Evolutionary conservation across 2,329 filamentous ascomycete species (phyloP).

Genomic region (Colletotrichum orchidophilum): DNA sequence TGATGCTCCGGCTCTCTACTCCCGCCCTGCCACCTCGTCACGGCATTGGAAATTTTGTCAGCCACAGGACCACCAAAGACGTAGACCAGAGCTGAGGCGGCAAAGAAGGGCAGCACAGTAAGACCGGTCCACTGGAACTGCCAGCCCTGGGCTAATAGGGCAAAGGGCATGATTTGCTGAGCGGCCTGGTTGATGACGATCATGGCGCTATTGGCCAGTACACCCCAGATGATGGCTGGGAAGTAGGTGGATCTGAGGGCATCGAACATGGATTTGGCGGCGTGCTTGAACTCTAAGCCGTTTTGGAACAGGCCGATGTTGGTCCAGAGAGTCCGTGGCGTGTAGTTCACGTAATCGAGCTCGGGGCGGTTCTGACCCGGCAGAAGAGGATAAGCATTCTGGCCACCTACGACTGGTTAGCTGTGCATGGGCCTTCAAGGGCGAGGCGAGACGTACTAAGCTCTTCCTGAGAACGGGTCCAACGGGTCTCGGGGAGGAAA

Average conservation of each 20-base stretch:
- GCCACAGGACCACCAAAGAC: slow-evolving; percentile 42
- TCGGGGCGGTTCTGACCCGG: slow-evolving; percentile 40
- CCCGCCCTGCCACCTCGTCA: slow-evolving; percentile 40
- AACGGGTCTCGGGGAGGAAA: slow-evolving; percentile 47
- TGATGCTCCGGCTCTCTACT: slow-evolving; percentile 45
- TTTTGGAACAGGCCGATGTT: slow-evolving; percentile 45
- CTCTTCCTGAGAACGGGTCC: slow-evolving; percentile 42
- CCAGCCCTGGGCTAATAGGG: slow-evolving; percentile 37
- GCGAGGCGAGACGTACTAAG: slow-evolving; percentile 34
- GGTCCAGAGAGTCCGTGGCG: slow-evolving; percentile 40
- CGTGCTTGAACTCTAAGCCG: slow-evolving; percentile 39
- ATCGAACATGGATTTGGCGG: slow-evolving; percentile 38
- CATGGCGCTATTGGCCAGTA: slow-evolving; percentile 42
- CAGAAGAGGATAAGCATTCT: slow-evolving; percentile 35
- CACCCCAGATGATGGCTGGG: slow-evolving; percentile 45
- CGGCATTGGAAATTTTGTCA: slow-evolving; percentile 40
- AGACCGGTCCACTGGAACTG: slow-evolving; percentile 42
- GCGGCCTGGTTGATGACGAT: slow-evolving; percentile 42
- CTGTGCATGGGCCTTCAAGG: fast-evolving
- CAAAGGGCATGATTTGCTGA: slow-evolving; percentile 36
- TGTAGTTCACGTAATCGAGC: slow-evolving; percentile 40
- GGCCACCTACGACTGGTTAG: slow-evolving; percentile 12
- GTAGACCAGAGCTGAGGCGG: slow-evolving; percentile 34
- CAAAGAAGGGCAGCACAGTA: slow-evolving; percentile 38
- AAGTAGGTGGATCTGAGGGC: slow-evolving; percentile 44